These are phyloP conservation scores for Coniochaeta ligniaria DNA, from an alignment of 2,329 filamentous ascomycete genomes.

Conservation along the genomic window DNA sequence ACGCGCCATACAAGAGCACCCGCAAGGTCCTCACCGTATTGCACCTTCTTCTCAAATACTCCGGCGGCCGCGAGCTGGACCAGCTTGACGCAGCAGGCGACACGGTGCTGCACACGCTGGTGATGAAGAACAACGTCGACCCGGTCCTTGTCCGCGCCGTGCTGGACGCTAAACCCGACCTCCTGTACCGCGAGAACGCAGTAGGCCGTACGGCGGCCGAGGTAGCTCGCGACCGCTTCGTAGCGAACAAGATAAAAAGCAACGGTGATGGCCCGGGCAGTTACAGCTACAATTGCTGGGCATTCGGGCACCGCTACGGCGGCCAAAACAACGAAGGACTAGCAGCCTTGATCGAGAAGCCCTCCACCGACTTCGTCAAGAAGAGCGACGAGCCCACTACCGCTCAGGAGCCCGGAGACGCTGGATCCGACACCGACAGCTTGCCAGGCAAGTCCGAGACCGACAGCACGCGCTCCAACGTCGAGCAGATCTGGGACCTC, in stretches of 20 bases:
- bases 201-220: conserved; percentile 69
- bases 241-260: conserved; percentile 20
- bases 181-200: conserved; percentile 66
- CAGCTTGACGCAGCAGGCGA: conserved; percentile 59
- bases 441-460: neutral
- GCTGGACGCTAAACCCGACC: conserved; percentile 46
- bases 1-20: conserved; percentile 14
- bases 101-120: conserved; percentile 53
- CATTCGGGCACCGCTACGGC: neutral
- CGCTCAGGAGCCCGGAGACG: too few relatives aligned
- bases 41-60: conserved; percentile 44
- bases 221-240: conserved; percentile 49
- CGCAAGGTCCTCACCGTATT: conserved; percentile 33
- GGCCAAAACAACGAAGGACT: too few relatives aligned
- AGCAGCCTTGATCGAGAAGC: too few relatives aligned
- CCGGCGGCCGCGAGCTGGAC: conserved; percentile 41
- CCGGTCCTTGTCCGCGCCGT: conserved; percentile 33
- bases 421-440: too few relatives aligned
- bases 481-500: conserved; percentile 11
- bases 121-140: conserved; percentile 27
- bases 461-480: neutral
- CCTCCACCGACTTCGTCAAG: too few relatives aligned
- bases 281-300: neutral
- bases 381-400: too few relatives aligned
- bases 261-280: neutral